phyloP scores from a whole-genome alignment of 768 basidiomycete genomes.

The Boletus rubroflammeus region DNA sequence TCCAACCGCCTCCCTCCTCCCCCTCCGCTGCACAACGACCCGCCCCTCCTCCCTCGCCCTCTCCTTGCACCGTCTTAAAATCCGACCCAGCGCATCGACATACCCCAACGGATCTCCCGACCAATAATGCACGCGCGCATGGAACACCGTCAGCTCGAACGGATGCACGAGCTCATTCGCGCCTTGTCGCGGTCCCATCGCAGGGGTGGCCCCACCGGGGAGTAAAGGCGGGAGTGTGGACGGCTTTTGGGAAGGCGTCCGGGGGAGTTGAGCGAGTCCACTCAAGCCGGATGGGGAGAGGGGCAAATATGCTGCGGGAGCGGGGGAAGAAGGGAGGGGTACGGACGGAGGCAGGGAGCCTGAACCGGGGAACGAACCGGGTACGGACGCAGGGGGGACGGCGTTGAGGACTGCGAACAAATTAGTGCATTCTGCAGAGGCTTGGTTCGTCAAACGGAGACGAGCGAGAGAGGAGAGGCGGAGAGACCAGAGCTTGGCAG shows the following conservation, averaged over 20 bases:
- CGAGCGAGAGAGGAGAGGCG: constrained; percentile 76
- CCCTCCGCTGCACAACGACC: constrained; percentile 14
- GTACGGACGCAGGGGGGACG: constrained; percentile 50
- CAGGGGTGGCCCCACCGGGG: not conserved
- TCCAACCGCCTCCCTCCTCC: not conserved
- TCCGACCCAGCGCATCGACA: constrained; percentile 64
- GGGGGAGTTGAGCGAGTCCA: constrained; percentile 21
- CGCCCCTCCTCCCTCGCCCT: constrained; percentile 39
- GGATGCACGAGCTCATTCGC: constrained; percentile 25
- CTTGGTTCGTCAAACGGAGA: constrained; percentile 81
- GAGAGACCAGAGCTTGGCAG: constrained; percentile 72
- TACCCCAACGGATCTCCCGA: constrained; percentile 77
- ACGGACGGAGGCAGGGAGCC: constrained; percentile 2
- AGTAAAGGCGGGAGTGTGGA: constrained; percentile 3
- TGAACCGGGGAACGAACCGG: constrained; percentile 49
- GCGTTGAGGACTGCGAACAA: constrained; percentile 67
- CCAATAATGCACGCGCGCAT: constrained; percentile 77
- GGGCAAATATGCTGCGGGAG: not conserved
- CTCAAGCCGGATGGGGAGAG: constrained; percentile 25
- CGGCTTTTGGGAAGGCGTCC: constrained; percentile 21
- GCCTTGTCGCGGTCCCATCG: constrained; percentile 23
- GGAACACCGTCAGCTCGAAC: constrained; percentile 63
- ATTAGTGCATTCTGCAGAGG: constrained; percentile 79
- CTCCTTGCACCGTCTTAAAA: constrained; percentile 58
- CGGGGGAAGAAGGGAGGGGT: constrained; percentile 36